A percentile compares a stretch with the other conserved stretches of the same genome.
These are phyloP conservation scores for Yarrowia divulgata DNA, from an alignment of 805 yeast genomes.

Conservation along the genomic window DNA sequence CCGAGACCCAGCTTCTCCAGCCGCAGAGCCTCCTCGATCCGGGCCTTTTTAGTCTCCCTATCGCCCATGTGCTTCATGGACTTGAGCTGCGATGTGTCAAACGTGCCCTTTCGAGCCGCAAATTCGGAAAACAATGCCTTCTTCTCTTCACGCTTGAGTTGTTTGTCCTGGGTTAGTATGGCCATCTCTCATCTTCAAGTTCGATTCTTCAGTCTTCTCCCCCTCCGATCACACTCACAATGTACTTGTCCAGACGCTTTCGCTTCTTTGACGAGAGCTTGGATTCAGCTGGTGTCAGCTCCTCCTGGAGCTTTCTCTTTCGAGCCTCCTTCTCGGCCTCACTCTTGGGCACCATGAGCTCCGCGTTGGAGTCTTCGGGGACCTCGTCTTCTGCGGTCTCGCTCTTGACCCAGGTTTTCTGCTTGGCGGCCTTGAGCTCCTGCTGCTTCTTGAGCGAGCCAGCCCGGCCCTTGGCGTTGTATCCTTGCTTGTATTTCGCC, in stretches of 20 bases:
- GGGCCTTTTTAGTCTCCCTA: conserved; percentile 68
- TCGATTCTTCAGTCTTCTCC: background rate
- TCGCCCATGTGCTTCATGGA: conserved; percentile 82
- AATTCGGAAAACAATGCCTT: conserved; percentile 60
- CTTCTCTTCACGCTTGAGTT: conserved; percentile 85
- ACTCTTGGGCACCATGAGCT: conserved; percentile 66
- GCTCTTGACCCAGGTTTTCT: conserved; percentile 36
- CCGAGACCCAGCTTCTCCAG: conserved; percentile 76
- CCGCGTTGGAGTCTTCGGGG: conserved; percentile 61
- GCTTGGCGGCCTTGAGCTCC: conserved; percentile 61
- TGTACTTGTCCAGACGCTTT: conserved; percentile 87
- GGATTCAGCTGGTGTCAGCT: conserved; percentile 64
- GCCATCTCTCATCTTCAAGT: background rate
- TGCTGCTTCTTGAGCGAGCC: conserved; percentile 85
- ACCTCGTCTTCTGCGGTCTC: conserved; percentile 34
- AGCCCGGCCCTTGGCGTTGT: conserved; percentile 83
- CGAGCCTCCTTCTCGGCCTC: conserved; percentile 67
- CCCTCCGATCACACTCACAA: conserved; percentile 46
- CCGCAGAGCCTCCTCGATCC: conserved; percentile 74
- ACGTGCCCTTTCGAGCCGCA: conserved; percentile 56
- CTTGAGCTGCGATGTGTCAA: conserved; percentile 73
- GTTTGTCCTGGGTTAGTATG: conserved; percentile 60
- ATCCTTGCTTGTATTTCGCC: conserved; percentile 84
- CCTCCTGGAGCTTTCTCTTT: conserved; percentile 68
- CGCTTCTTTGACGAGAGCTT: conserved; percentile 73